phyloP scores from a whole-genome alignment of 2,329 filamentous ascomycete genomes.

The Fusarium piperis region DNA sequence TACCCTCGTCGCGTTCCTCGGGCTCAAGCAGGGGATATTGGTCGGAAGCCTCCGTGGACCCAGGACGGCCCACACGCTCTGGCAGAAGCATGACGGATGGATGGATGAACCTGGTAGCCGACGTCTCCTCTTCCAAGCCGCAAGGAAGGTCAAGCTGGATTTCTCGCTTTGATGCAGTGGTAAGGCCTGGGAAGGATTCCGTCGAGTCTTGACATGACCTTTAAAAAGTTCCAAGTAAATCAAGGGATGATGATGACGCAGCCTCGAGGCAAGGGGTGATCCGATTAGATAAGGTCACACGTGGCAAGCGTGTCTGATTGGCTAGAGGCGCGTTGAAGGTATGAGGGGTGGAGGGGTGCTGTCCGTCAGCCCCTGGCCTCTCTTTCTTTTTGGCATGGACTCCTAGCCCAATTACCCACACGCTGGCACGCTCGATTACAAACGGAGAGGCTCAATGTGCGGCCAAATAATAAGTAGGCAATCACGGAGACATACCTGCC shows the following conservation, averaged over 20 bases:
- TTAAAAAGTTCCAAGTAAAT: not conserved
- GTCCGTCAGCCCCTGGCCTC: too few species aligned
- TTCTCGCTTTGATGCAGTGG: too few species aligned
- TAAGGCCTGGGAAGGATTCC: too few species aligned
- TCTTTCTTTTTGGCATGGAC: too few species aligned
- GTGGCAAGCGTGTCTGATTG: not conserved
- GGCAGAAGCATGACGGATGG: not conserved
- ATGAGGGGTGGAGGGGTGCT: too few species aligned
- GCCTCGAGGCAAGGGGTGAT: not conserved
- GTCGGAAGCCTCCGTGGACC: not conserved
- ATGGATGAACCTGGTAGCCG: not conserved
- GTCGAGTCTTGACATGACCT: too few species aligned
- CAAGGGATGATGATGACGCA: not conserved
- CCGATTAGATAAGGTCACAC: not conserved
- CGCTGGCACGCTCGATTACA: too few species aligned
- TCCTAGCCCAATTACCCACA: too few species aligned
- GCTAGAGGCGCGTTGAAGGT: not conserved
- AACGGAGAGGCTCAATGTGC: too few species aligned
- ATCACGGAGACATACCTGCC: too few species aligned
- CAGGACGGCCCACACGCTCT: not conserved
- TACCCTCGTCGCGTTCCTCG: constrained; percentile 4
- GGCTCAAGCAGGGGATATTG: constrained; percentile 12
- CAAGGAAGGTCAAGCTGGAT: not conserved
- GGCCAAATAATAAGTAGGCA: too few species aligned
- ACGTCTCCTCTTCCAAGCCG: not conserved